phyloP scores from a whole-genome alignment of 768 basidiomycete species.

The Mycena polygramma region DNA sequence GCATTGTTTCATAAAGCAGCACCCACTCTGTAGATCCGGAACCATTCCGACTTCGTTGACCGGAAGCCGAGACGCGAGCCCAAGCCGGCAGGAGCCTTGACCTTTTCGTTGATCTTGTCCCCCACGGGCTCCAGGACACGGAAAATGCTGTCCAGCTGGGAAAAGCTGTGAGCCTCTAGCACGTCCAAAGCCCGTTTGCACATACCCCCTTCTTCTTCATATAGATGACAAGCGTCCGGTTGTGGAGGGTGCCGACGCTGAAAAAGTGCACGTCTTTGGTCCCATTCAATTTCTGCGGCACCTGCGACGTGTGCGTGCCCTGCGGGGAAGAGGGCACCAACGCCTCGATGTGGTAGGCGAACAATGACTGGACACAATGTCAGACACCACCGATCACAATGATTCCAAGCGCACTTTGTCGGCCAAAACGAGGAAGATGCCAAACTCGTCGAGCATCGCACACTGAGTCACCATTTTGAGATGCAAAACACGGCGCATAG shows the following conservation, averaged over 20 bases:
- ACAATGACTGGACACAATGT: conserved; percentile 68
- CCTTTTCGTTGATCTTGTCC: conserved; percentile 86
- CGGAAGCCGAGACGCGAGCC: conserved; percentile 83
- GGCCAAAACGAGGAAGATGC: conserved; percentile 94
- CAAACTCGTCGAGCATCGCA: conserved; percentile 96
- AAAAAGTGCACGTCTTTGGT: conserved; percentile 89
- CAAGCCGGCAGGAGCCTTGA: conserved; percentile 77
- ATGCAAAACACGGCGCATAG: conserved; percentile 14
- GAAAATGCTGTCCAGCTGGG: conserved; percentile 91
- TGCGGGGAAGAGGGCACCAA: conserved; percentile 90
- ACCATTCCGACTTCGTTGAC: conserved; percentile 91
- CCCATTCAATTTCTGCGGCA: conserved; percentile 91
- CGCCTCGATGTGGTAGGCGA: conserved; percentile 97
- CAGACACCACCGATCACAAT: neutral
- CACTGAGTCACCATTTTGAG: conserved; percentile 68
- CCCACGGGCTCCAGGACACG: conserved; percentile 95
- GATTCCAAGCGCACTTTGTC: conserved; percentile 75
- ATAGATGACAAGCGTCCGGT: conserved; percentile 93
- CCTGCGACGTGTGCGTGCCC: conserved; percentile 75
- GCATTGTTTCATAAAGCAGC: neutral
- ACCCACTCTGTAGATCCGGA: conserved; percentile 82
- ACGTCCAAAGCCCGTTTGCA: neutral
- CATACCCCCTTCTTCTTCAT: conserved; percentile 93
- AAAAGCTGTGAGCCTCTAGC: neutral
- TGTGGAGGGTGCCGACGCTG: conserved; percentile 90